These are phyloP conservation scores for Calocybe gangraenosa DNA, from an alignment of 768 basidiomycete genomes.

Conservation along the genomic window DNA sequence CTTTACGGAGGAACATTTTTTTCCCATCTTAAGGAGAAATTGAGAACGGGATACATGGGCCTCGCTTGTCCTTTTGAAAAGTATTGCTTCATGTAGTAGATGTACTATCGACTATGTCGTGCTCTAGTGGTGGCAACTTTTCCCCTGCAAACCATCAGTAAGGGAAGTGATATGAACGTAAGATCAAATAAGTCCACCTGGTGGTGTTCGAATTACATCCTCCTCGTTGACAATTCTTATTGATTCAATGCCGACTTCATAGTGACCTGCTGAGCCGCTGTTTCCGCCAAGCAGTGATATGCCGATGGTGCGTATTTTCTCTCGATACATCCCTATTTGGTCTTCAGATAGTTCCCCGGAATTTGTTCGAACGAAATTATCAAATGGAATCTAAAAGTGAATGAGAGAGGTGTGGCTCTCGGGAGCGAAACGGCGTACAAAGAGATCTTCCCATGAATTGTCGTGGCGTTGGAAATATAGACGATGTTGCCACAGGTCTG, in stretches of 20 bases:
- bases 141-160: conserved; percentile 7
- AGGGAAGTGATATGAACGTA: background rate
- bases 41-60: too few species aligned
- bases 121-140: conserved; percentile 8
- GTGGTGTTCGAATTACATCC: conserved; percentile 37
- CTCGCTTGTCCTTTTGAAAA: too few species aligned
- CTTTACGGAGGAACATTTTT: background rate
- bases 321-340: conserved; percentile 73
- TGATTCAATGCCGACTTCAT: conserved; percentile 79
- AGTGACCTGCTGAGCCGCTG: conserved; percentile 66
- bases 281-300: conserved; percentile 87
- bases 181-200: conserved; percentile 12
- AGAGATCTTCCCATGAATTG: conserved; percentile 77
- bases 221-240: conserved; percentile 81
- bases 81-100: too few species aligned
- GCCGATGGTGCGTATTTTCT: conserved; percentile 76
- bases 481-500: conserved; percentile 93
- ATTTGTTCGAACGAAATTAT: conserved; percentile 71
- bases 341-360: conserved; percentile 63
- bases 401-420: conserved; percentile 10
- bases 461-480: conserved; percentile 70
- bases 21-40: too few species aligned
- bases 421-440: conserved; percentile 43
- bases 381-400: conserved; percentile 68
- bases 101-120: too few species aligned